These are phyloP conservation scores for Draba incana DNA, from an alignment of 345 rosid species.

Conservation along the genomic window DNA sequence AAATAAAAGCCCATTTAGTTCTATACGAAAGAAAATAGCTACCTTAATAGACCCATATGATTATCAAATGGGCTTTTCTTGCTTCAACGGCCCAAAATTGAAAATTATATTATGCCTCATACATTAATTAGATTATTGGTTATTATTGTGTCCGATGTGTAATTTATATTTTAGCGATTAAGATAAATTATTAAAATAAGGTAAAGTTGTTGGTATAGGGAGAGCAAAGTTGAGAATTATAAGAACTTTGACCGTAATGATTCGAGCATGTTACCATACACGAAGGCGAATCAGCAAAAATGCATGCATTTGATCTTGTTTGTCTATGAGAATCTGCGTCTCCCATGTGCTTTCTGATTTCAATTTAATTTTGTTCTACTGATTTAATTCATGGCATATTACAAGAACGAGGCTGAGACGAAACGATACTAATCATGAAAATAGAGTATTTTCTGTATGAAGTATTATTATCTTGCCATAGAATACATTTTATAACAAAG, in stretches of 20 bases:
- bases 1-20: not conserved
- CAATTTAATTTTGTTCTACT: conserved; percentile 24
- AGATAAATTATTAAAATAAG: not conserved
- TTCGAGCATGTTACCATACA: conserved; percentile 37
- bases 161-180: not conserved
- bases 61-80: not conserved
- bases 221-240: conserved; percentile 4
- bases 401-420: not conserved
- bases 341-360: conserved; percentile 37
- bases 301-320: conserved; percentile 43
- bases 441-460: too few species aligned
- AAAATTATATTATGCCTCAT: not conserved
- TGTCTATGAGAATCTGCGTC: conserved; percentile 32
- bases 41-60: not conserved
- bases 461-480: too few species aligned
- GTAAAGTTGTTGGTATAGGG: not conserved
- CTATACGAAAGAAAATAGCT: too few species aligned
- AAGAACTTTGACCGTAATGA: conserved; percentile 41
- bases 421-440: too few species aligned
- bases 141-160: not conserved
- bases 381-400: not conserved
- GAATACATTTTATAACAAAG: too few species aligned
- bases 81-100: not conserved
- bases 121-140: not conserved
- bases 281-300: conserved; percentile 33